Percentiles rank a stretch among this genome's conserved stretches.
Conservation (phyloP, 1,284 basidiomycete species). For the Abortiporus biennis region DNA sequence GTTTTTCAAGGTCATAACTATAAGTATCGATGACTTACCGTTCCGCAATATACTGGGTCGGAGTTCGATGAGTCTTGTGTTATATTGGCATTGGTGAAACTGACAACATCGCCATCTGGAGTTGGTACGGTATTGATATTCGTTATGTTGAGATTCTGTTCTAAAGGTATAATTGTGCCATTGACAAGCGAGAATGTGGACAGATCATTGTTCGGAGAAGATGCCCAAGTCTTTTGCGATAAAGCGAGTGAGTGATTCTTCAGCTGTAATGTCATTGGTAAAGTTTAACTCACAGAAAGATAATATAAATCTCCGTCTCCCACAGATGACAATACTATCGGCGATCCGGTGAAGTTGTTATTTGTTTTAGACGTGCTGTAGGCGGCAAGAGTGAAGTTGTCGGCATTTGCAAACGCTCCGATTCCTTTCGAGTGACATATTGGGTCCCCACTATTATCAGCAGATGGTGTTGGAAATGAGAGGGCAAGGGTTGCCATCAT, state of each 20-base stretch:
- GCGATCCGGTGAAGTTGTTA: background rate
- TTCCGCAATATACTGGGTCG: constrained; percentile 18
- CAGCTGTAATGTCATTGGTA: no score
- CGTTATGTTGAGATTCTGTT: background rate
- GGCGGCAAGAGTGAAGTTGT: constrained; percentile 5
- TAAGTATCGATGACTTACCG: no score
- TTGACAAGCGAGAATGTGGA: background rate
- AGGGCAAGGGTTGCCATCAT: no score
- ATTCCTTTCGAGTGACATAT: constrained; percentile 1
- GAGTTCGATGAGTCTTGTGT: no score
- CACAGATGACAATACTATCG: background rate
- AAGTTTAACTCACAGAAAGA: constrained; percentile 1
- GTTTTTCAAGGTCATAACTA: no score
- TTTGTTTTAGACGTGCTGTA: background rate
- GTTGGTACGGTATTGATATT: background rate
- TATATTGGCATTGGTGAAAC: background rate
- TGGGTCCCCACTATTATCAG: no score
- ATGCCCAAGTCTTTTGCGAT: constrained; percentile 3
- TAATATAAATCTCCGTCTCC: background rate
- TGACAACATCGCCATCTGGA: no score
- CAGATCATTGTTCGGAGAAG: constrained; percentile 1
- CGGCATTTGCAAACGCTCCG: constrained; percentile 5
- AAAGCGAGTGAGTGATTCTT: background rate
- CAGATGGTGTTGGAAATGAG: background rate
- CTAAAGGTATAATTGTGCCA: background rate